Conservation (phyloP, 257 asterid species). For the Solanum pinnatisectum region DNA sequence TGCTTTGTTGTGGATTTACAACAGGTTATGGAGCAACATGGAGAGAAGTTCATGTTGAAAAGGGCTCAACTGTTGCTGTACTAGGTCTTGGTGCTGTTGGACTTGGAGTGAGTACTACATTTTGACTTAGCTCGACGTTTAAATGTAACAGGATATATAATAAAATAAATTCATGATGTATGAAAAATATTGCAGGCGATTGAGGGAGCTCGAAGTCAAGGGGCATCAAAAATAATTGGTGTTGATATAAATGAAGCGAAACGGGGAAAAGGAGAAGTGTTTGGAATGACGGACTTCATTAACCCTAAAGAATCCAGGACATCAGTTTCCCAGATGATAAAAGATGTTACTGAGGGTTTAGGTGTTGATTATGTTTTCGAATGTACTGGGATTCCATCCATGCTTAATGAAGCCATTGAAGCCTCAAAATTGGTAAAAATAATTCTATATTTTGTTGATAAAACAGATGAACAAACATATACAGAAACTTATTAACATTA, state of each 20-base stretch:
- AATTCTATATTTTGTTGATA: not conserved
- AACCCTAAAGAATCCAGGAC: not conserved
- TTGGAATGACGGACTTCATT: not conserved
- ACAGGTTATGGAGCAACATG: conserved; percentile 37
- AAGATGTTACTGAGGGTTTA: not conserved
- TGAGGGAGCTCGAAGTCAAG: conserved; percentile 47
- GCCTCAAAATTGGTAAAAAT: not conserved
- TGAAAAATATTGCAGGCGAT: conserved; percentile 28
- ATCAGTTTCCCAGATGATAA: not conserved
- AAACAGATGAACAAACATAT: not conserved
- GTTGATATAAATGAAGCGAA: conserved; percentile 49
- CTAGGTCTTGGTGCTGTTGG: not conserved
- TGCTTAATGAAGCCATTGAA: not conserved
- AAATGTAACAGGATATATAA: not conserved
- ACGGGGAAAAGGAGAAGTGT: conserved; percentile 34
- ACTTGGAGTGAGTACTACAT: not conserved
- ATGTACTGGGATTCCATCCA: not conserved
- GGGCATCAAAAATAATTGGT: conserved; percentile 58
- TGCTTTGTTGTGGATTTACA: conserved; percentile 75
- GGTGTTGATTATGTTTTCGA: not conserved
- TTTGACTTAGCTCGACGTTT: not conserved
- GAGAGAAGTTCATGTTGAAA: conserved; percentile 15
- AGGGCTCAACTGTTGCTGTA: not conserved
- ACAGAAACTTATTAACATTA: not conserved
- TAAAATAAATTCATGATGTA: not conserved